Evolutionary conservation across 352 stramenopile genomes (phyloP).

Genomic region (Aphanomyces stellatus): DNA sequence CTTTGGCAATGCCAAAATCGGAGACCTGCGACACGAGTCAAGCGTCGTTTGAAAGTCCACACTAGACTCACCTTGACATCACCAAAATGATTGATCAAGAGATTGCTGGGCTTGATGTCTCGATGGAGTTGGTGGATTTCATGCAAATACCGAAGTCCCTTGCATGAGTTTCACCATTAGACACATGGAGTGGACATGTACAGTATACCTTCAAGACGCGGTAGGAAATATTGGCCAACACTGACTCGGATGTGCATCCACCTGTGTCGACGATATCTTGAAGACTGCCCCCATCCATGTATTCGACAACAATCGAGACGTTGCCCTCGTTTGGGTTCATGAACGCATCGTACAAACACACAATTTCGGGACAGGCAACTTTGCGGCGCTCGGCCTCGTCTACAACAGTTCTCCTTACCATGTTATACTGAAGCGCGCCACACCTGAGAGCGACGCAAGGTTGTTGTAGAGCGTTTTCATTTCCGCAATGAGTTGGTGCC

Average conservation of each 20-base stretch:
- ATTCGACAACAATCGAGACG: conserved; percentile 93
- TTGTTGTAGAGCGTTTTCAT: conserved; percentile 84
- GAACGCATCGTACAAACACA: conserved; percentile 92
- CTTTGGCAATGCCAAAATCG: conserved; percentile 75
- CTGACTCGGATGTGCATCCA: conserved; percentile 74
- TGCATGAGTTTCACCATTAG: background rate
- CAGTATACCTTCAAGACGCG: conserved; percentile 52
- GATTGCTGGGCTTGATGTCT: conserved; percentile 92
- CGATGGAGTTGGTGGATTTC: conserved; percentile 85
- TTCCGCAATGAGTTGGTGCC: conserved; percentile 79
- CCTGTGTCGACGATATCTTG: conserved; percentile 89
- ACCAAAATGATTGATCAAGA: conserved; percentile 89
- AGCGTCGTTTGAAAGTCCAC: conserved; percentile 15
- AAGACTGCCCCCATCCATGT: conserved; percentile 92
- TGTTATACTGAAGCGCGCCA: conserved; percentile 26
- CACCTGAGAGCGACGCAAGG: conserved; percentile 56
- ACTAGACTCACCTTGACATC: conserved; percentile 73
- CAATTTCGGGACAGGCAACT: conserved; percentile 59
- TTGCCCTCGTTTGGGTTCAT: conserved; percentile 87
- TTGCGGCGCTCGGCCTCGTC: conserved; percentile 17
- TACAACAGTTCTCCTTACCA: conserved; percentile 24
- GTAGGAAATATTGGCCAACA: conserved; percentile 85
- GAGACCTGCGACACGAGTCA: conserved; percentile 30
- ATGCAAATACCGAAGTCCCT: conserved; percentile 84
- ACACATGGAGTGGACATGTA: background rate